Conservation (phyloP, 176 grass and related monocot species). For the Zoysia pacifica region DNA sequence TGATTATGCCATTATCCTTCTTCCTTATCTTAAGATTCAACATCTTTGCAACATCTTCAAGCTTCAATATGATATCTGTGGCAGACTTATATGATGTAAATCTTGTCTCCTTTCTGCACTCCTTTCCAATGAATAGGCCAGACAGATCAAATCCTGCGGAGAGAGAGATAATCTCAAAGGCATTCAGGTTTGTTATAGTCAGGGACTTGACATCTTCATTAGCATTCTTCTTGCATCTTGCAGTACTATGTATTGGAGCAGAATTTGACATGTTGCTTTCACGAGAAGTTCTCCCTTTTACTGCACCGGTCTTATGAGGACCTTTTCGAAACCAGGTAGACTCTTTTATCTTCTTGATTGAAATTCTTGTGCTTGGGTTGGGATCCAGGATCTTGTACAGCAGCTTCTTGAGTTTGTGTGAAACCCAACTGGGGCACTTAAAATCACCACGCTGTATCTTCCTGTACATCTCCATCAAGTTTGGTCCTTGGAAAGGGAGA, state of each 20-base stretch:
- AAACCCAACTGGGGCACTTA: conserved; percentile 72
- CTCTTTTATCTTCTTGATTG: conserved; percentile 72
- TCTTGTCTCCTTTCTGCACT: conserved; percentile 53
- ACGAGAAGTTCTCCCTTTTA: conserved; percentile 36
- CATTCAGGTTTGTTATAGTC: conserved; percentile 57
- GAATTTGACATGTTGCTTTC: conserved; percentile 25
- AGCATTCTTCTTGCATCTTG: conserved; percentile 30
- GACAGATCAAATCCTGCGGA: conserved; percentile 74
- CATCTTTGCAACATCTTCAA: conserved; percentile 55
- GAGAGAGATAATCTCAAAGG: conserved; percentile 84
- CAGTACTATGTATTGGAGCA: neutral
- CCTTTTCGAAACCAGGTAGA: conserved; percentile 81
- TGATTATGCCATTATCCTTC: conserved; percentile 63
- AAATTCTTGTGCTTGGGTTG: conserved; percentile 63
- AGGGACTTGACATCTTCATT: conserved; percentile 44
- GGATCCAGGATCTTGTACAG: conserved; percentile 72
- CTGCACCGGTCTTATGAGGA: conserved; percentile 28
- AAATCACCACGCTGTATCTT: conserved; percentile 70
- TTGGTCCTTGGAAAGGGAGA: conserved; percentile 74
- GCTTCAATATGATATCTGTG: conserved; percentile 51
- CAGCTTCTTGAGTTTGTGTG: conserved; percentile 64
- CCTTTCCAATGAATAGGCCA: conserved; percentile 56
- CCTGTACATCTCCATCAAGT: conserved; percentile 81
- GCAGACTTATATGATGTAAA: conserved; percentile 79
- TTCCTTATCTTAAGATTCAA: conserved; percentile 75